Evolutionary conservation across 768 basidiomycete genomes (phyloP).

Genomic region (Boletus rubroflammeus): DNA sequence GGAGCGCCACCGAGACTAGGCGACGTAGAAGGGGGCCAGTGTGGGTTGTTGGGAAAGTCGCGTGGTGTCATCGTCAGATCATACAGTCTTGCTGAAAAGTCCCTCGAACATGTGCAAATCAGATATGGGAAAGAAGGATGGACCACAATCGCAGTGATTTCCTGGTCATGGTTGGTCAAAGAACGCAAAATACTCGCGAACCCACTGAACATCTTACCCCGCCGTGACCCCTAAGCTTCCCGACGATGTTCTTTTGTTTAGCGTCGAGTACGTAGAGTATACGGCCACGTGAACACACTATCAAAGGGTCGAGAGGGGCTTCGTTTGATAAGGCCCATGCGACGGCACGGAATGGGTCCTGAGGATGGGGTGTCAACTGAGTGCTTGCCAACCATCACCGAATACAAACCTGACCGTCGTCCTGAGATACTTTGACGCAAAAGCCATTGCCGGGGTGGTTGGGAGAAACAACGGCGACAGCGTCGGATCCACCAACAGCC

Average conservation of each 20-base stretch:
- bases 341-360: constrained; percentile 34
- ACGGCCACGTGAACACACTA: constrained; percentile 53
- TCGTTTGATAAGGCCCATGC: constrained; percentile 56
- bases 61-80: constrained; percentile 44
- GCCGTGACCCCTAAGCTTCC: constrained; percentile 65
- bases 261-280: constrained; percentile 56
- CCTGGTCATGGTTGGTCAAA: constrained; percentile 34
- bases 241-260: constrained; percentile 36
- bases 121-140: constrained; percentile 57
- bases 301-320: constrained; percentile 50
- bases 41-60: constrained; percentile 46
- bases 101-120: constrained; percentile 69
- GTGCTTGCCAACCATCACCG: not conserved
- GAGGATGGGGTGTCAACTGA: constrained; percentile 6
- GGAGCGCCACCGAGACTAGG: constrained; percentile 63
- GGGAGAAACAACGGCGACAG: constrained; percentile 38
- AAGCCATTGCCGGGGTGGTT: constrained; percentile 17
- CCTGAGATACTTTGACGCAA: constrained; percentile 35
- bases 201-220: constrained; percentile 46
- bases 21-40: constrained; percentile 49
- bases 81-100: constrained; percentile 68
- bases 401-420: constrained; percentile 17
- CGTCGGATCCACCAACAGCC: constrained; percentile 41
- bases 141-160: constrained; percentile 65
- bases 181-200: not conserved